Evolutionary conservation across 257 asterid species (phyloP).

Genomic region (Lithospermum erythrorhizon): DNA sequence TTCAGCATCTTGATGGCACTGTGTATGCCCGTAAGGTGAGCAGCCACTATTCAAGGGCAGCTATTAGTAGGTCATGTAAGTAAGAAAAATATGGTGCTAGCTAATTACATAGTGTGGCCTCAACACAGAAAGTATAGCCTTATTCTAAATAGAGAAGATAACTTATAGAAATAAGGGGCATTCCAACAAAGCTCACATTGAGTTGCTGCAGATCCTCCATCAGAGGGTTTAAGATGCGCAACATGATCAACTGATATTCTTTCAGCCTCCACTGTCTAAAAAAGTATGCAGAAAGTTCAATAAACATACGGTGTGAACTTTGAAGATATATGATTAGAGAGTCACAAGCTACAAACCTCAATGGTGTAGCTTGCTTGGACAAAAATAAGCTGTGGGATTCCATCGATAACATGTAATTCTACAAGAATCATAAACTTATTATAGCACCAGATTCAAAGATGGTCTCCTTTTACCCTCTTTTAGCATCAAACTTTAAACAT

Average conservation of each 20-base stretch:
- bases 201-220: slow-evolving; percentile 98
- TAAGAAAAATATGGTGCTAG: not conserved
- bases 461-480: not conserved
- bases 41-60: slow-evolving; percentile 55
- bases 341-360: slow-evolving; percentile 45
- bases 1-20: slow-evolving; percentile 95
- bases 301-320: slow-evolving; percentile 8
- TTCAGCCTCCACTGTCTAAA: slow-evolving; percentile 98
- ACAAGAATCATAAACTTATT: slow-evolving; percentile 7
- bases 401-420: slow-evolving; percentile 93
- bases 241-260: slow-evolving; percentile 95
- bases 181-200: slow-evolving; percentile 43
- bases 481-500: not conserved
- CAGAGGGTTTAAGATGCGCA: slow-evolving; percentile 95
- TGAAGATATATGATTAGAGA: slow-evolving; percentile 2
- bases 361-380: slow-evolving; percentile 81
- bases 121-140: not conserved
- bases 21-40: slow-evolving; percentile 93
- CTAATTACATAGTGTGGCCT: not conserved
- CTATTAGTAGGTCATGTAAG: slow-evolving; percentile 2
- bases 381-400: slow-evolving; percentile 87
- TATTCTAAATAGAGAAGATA: no score
- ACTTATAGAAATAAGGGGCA: not conserved
- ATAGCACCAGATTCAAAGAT: not conserved
- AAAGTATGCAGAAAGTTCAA: slow-evolving; percentile 8